Evolutionary conservation across 305 asterid species (phyloP), one percentile per base, ranked within the genome.

Genomic region (Solanum aculeatissimum): DNA sequence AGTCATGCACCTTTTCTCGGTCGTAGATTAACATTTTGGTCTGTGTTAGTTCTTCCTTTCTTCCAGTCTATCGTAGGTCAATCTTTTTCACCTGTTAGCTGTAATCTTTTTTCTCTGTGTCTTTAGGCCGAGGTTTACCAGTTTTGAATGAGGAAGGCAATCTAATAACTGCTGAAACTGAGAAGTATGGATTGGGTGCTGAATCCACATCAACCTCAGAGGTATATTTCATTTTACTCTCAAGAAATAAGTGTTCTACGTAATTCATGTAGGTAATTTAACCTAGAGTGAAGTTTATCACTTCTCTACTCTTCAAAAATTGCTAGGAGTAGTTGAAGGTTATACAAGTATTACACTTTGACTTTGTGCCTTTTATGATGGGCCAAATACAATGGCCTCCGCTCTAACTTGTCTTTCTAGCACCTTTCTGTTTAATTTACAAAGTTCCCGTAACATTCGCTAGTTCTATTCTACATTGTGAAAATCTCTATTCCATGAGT

Each of bases 101-200:
- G 84, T 66, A 85, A 42, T 81, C 63, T 78, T 57, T 53, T 57
- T 51, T 82, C 71, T 25, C 69, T 84, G 88, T 78, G 66, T 65
- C 6, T 82, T 21, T 90, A 97, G 99, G 94, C 77, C 92, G 98
- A 87, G 94, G 98, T 82, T 86, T 95, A 47, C 98, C 99, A 11
- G 89, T 97, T 82, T 81, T 97, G 60, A 93, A 94, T 25, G 98
- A 95, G 94, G 95, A 97, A 85, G 98, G 98, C 60, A 93, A 88
- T 92, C 89, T 94, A 81, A 89, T 92, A 80, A 83, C 89, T 12
- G 95, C 93, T 57, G 98, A 92, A 75, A 83, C 94, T 86, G 96
- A 89, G 75, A 95, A 90, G 92, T 87, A 91, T 88, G 85, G 85
- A 83, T 89, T 85, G 89, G 88, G 85, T 32, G 80, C 92, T 63